These are phyloP conservation scores for Simplicillium sp. DNA, from an alignment of 2,329 filamentous ascomycete genomes.

Conservation along the genomic window DNA sequence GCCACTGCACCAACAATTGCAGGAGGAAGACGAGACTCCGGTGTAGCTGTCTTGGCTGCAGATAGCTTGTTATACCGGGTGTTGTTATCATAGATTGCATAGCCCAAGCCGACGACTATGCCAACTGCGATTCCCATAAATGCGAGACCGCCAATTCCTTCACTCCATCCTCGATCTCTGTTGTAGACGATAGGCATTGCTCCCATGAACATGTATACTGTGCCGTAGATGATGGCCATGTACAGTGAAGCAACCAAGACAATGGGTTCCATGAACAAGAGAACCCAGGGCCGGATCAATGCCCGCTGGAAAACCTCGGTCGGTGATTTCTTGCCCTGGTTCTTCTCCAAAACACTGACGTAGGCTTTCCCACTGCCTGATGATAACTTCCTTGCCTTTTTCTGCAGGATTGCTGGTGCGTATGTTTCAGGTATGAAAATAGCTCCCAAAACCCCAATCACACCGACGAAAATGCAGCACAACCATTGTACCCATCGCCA, in stretches of 20 bases:
- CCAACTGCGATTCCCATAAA: constrained; percentile 53
- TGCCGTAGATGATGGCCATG: constrained; percentile 42
- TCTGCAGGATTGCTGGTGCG: constrained; percentile 36
- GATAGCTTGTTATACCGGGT: constrained; percentile 12
- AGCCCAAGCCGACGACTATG: constrained; percentile 41
- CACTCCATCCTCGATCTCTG: constrained; percentile 36
- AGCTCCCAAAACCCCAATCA: constrained; percentile 36
- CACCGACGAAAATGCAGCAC: constrained; percentile 43
- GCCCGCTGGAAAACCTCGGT: constrained; percentile 37
- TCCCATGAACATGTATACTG: constrained; percentile 36
- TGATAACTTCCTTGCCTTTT: constrained; percentile 33
- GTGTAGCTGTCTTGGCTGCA: constrained; percentile 34
- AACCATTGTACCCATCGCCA: constrained; percentile 53
- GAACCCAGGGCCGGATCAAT: constrained; percentile 47
- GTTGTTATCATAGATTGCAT: constrained; percentile 37
- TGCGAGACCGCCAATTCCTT: constrained; percentile 41
- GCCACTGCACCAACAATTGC: constrained; percentile 43
- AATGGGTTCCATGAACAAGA: constrained; percentile 54
- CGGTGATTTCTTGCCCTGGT: constrained; percentile 24
- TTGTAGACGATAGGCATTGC: constrained; percentile 49
- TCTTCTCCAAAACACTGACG: constrained; percentile 27
- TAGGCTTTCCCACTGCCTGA: constrained; percentile 39
- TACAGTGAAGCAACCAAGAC: constrained; percentile 49
- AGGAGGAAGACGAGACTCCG: constrained; percentile 47
- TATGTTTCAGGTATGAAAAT: constrained; percentile 44